A percentile compares a stretch with the other conserved stretches of the same genome.
phyloP scores from a whole-genome alignment of 2,329 filamentous ascomycete genomes.

The Alternaria solani region DNA sequence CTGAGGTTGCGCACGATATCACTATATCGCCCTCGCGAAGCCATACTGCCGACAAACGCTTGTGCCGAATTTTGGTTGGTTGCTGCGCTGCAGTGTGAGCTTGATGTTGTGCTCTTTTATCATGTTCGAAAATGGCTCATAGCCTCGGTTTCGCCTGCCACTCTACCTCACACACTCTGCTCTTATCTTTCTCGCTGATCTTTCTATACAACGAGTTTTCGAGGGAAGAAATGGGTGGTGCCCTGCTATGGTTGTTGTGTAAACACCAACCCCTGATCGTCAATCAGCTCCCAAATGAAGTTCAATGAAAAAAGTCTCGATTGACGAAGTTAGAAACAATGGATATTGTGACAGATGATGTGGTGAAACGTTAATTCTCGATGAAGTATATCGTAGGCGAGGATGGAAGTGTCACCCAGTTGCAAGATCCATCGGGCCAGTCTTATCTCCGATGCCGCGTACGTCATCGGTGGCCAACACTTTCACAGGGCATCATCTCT shows the following conservation, averaged over 20 bases:
- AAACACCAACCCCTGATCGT: not conserved
- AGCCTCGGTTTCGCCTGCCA: not conserved
- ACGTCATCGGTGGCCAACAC: constrained; percentile 13
- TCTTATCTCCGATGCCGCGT: constrained; percentile 13
- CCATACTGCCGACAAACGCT: constrained; percentile 55
- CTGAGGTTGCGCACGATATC: constrained; percentile 90
- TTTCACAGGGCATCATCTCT: constrained; percentile 3
- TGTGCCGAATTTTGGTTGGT: not conserved
- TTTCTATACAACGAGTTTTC: not conserved
- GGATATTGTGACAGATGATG: no score
- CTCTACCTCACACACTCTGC: not conserved
- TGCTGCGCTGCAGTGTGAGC: not conserved
- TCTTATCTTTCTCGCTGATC: not conserved
- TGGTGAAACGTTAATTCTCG: not conserved
- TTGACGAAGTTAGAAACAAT: not conserved
- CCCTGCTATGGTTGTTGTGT: not conserved
- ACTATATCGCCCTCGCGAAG: constrained; percentile 73
- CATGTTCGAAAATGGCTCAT: not conserved
- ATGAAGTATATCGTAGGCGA: not conserved
- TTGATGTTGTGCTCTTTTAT: not conserved
- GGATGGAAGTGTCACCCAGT: not conserved
- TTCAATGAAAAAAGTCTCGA: not conserved
- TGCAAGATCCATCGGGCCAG: not conserved
- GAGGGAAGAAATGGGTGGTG: not conserved
- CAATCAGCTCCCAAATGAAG: not conserved